Percentiles rank a stretch among this genome's conserved stretches.
These are phyloP conservation scores for Colletotrichum melonis DNA, from an alignment of 2,329 filamentous ascomycete species.

Conservation along the genomic window DNA sequence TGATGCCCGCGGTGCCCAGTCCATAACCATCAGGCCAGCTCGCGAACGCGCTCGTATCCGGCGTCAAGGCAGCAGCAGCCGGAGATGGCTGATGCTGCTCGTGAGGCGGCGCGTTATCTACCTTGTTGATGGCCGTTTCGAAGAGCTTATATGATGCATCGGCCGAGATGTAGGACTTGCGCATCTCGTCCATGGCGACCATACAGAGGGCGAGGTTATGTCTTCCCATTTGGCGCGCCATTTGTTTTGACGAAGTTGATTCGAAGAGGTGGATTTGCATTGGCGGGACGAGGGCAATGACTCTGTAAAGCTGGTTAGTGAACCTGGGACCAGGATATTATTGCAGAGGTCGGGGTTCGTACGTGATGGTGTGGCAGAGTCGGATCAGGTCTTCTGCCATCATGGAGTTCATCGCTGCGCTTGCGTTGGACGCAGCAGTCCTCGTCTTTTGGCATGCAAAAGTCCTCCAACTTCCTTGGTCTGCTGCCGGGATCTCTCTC, in stretches of 20 bases:
- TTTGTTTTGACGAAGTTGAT: conserved; percentile 21
- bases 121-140: conserved; percentile 25
- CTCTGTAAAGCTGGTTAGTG: not conserved
- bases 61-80: not conserved
- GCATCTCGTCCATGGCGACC: conserved; percentile 29
- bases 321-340: not conserved
- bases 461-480: conserved; percentile 24
- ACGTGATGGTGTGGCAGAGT: conserved; percentile 17
- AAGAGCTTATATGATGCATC: conserved; percentile 22
- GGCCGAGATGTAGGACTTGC: conserved; percentile 28
- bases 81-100: conserved; percentile 13
- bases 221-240: conserved; percentile 29
- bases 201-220: conserved; percentile 30
- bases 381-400: conserved; percentile 28
- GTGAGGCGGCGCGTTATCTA: conserved; percentile 5
- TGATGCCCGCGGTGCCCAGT: conserved; percentile 3
- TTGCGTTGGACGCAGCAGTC: conserved; percentile 17
- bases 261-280: conserved; percentile 34
- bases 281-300: conserved; percentile 25
- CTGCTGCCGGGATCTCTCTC: conserved; percentile 3
- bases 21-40: conserved; percentile 21
- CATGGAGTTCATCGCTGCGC: conserved; percentile 23
- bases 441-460: conserved; percentile 29
- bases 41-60: not conserved
- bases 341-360: not conserved